phyloP scores from a whole-genome alignment of 176 grass and related monocot species.

The Poa pratensis region DNA sequence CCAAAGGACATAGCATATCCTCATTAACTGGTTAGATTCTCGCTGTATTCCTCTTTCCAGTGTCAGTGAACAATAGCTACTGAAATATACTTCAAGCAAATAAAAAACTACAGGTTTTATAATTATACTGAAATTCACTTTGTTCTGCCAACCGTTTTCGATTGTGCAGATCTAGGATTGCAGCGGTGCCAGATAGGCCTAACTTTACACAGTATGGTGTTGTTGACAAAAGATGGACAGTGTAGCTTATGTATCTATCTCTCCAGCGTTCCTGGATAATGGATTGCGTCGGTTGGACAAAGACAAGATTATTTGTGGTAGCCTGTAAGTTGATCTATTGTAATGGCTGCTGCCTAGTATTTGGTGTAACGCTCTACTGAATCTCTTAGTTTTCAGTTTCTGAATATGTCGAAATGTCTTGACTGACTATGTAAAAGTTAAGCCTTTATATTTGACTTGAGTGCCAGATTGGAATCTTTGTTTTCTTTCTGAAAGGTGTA shows the following conservation, averaged over 20 bases:
- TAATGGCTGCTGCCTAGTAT: slow-evolving; percentile 42
- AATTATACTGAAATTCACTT: no score
- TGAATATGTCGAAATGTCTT: slow-evolving; percentile 27
- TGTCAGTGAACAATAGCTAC: background rate
- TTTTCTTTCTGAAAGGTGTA: no score
- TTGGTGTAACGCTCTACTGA: slow-evolving; percentile 50
- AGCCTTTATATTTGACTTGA: no score
- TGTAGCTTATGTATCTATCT: slow-evolving; percentile 56
- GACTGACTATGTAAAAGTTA: no score
- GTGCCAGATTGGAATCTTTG: no score
- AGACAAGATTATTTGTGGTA: slow-evolving; percentile 60
- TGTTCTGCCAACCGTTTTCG: no score
- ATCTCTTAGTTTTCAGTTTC: slow-evolving; percentile 42
- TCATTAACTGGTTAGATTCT: slow-evolving; percentile 68
- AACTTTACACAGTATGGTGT: slow-evolving; percentile 61
- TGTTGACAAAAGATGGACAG: slow-evolving; percentile 67
- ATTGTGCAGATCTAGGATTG: slow-evolving; percentile 52
- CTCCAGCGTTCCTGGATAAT: slow-evolving; percentile 41
- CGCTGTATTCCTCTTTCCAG: background rate
- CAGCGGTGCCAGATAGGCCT: slow-evolving; percentile 66
- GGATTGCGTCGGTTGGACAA: slow-evolving; percentile 37
- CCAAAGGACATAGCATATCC: slow-evolving; percentile 69
- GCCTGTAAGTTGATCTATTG: slow-evolving; percentile 50
- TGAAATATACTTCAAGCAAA: no score
- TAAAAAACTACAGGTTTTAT: no score